Conservation (phyloP, 257 asterid genomes). For the Lycium barbarum region DNA sequence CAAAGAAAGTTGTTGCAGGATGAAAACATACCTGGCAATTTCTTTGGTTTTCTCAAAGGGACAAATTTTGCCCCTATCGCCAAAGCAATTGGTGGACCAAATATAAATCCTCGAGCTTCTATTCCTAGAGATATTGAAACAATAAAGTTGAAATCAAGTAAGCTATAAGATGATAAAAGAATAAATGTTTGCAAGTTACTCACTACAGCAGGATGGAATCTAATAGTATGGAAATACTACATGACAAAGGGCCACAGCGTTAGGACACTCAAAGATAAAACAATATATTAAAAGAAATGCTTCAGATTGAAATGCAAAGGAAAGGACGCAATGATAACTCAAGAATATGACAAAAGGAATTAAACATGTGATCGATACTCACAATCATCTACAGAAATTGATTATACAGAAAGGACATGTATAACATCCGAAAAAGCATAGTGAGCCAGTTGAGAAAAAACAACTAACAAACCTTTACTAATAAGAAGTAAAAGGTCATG, state of each 20-base stretch:
- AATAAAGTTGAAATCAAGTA: neutral
- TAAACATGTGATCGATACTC: neutral
- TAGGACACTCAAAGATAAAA: neutral
- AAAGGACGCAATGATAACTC: neutral
- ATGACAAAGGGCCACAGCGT: constrained; percentile 1
- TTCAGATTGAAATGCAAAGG: neutral
- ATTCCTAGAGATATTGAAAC: constrained; percentile 53
- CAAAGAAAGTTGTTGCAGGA: neutral
- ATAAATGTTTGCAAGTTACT: neutral
- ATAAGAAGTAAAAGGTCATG: neutral
- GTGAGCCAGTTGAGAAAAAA: neutral
- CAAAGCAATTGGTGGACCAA: constrained; percentile 85
- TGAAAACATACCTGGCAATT: constrained; percentile 64
- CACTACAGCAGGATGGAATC: neutral
- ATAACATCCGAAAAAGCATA: neutral
- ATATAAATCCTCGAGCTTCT: constrained; percentile 87
- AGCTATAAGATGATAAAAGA: neutral
- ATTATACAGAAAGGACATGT: neutral
- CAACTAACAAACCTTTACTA: neutral
- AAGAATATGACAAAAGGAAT: constrained; percentile 13
- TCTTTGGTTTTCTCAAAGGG: constrained; percentile 77
- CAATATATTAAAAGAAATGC: constrained; percentile 3
- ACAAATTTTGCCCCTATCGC: constrained; percentile 91
- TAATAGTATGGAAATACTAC: neutral
- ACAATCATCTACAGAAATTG: neutral